Conservation (phyloP, 1,284 basidiomycete species). For the Lignosus rhinocerotis region DNA sequence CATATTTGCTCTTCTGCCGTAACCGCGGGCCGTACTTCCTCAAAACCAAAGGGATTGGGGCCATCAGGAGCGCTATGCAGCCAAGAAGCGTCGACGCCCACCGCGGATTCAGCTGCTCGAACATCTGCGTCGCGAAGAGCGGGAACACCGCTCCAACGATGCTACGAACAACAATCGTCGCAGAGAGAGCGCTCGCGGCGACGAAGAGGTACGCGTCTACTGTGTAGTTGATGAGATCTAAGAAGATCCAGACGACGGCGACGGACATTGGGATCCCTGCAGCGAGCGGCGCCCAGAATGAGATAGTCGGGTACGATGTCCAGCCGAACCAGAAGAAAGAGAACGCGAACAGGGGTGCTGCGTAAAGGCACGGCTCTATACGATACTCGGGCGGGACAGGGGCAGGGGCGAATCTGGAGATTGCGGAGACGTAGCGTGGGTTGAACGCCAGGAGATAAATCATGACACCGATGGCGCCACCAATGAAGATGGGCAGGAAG, state of each 20-base stretch:
- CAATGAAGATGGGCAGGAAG: slow-evolving; percentile 48
- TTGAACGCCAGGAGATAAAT: slow-evolving; percentile 33
- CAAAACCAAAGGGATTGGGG: slow-evolving; percentile 39
- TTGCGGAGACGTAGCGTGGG: slow-evolving; percentile 31
- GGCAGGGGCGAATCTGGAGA: slow-evolving; percentile 36
- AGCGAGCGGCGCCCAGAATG: slow-evolving; percentile 35
- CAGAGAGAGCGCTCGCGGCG: slow-evolving; percentile 39
- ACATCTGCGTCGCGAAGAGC: slow-evolving; percentile 40
- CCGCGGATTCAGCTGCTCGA: slow-evolving; percentile 34
- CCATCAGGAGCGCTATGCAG: slow-evolving; percentile 31
- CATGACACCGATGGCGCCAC: slow-evolving; percentile 29
- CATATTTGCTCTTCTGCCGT: slow-evolving; percentile 30
- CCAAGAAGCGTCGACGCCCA: slow-evolving; percentile 38
- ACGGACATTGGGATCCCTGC: slow-evolving; percentile 31
- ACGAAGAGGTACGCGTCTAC: slow-evolving; percentile 40
- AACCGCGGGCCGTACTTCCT: slow-evolving; percentile 28
- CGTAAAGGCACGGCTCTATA: slow-evolving; percentile 42
- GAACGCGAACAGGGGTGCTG: slow-evolving; percentile 41
- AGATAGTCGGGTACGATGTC: slow-evolving; percentile 37
- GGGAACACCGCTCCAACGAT: slow-evolving; percentile 40
- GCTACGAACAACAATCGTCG: slow-evolving; percentile 37
- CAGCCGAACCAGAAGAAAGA: slow-evolving; percentile 49
- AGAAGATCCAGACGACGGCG: slow-evolving; percentile 33
- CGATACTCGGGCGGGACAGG: slow-evolving; percentile 48
- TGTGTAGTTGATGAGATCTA: slow-evolving; percentile 39